phyloP scores from a whole-genome alignment of 805 yeast genomes.

The Myxozyma melibiosi region DNA sequence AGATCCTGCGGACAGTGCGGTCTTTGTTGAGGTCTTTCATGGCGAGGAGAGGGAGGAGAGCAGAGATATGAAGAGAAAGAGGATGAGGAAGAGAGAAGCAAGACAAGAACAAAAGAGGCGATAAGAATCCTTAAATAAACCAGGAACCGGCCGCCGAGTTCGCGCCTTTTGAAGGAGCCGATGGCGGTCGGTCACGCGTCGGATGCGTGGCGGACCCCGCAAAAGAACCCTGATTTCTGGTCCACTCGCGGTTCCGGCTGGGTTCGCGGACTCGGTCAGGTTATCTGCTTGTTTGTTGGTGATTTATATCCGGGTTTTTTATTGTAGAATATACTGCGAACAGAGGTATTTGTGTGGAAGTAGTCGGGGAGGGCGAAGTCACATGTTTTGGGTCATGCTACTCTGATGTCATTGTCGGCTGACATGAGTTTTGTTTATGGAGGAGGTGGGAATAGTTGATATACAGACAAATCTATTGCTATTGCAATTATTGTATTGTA shows the following conservation, averaged over 20 bases:
- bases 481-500: too few relatives aligned
- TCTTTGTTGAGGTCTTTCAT: neutral
- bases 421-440: too few relatives aligned
- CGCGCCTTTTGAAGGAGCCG: too few relatives aligned
- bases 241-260: neutral
- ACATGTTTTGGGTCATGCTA: neutral
- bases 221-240: neutral
- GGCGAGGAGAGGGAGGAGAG: neutral
- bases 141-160: neutral
- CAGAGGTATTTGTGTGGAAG: too few relatives aligned
- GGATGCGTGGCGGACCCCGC: conserved; percentile 1
- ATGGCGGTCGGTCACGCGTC: conserved; percentile 9
- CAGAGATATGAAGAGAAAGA: neutral
- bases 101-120: neutral
- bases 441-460: too few relatives aligned
- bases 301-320: too few relatives aligned
- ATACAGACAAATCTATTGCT: too few relatives aligned
- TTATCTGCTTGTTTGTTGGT: too few relatives aligned
- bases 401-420: neutral
- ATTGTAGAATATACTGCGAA: too few relatives aligned
- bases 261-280: too few relatives aligned
- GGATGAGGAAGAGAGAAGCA: neutral
- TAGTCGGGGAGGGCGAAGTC: too few relatives aligned
- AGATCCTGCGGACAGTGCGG: conserved; percentile 9
- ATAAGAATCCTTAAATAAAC: neutral